phyloP scores from a whole-genome alignment of 306 rosid genomes.

The Pterocarpus santalinus region DNA sequence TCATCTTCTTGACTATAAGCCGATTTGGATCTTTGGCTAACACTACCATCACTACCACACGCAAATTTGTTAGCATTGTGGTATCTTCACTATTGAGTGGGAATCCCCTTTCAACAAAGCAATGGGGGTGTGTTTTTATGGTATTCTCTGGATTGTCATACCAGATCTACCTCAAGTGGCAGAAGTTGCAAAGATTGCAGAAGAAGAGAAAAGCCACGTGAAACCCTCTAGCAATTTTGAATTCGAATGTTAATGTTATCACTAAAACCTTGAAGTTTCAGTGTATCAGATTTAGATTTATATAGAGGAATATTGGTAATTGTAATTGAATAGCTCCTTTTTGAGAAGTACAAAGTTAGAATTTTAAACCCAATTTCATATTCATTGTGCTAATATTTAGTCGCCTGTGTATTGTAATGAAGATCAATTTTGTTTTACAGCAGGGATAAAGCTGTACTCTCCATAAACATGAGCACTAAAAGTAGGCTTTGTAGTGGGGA shows the following conservation, averaged over 20 bases:
- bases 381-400: conserved; percentile 19
- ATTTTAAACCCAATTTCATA: conserved; percentile 27
- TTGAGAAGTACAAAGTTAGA: conserved; percentile 21
- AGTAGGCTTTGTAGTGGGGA: neutral
- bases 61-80: conserved; percentile 96
- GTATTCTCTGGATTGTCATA: conserved; percentile 95
- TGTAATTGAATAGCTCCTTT: conserved; percentile 58
- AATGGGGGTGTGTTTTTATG: conserved; percentile 91
- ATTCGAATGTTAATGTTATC: conserved; percentile 35
- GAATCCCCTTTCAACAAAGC: conserved; percentile 88
- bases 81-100: conserved; percentile 93
- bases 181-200: conserved; percentile 78
- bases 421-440: conserved; percentile 22
- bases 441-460: conserved; percentile 36
- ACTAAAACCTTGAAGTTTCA: conserved; percentile 44
- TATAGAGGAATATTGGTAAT: conserved; percentile 48
- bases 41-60: conserved; percentile 97
- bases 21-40: conserved; percentile 93
- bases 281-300: conserved; percentile 50
- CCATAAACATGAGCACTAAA: conserved; percentile 22
- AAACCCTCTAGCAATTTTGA: conserved; percentile 59
- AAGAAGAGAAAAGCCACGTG: conserved; percentile 83
- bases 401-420: conserved; percentile 36
- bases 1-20: conserved; percentile 94
- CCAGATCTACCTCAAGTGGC: conserved; percentile 96